Evolutionary conservation across 441 rosid species (phyloP), one percentile per base, ranked within the genome.

Genomic region (Mallotus repandus): DNA sequence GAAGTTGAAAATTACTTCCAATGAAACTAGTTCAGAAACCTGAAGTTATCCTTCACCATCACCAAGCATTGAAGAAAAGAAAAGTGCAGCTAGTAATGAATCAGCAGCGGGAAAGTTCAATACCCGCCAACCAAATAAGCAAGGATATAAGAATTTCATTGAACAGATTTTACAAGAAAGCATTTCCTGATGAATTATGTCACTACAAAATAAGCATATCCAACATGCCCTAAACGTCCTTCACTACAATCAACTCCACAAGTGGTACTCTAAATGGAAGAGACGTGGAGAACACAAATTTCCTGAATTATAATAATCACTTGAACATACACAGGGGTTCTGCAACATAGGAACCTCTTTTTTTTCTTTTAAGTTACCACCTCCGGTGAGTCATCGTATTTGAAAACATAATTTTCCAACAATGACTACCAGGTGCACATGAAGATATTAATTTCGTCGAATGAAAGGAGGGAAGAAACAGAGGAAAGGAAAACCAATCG

Each of bases 331-430:
- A 79, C 65, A 74, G 70, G 59, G 76, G 65, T 9, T 49, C 80
- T 66, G 45, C 75, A 79, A 70, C 75, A 76, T 56, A 3, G 81
- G 84, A 83, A 80, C 82, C 86, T 77, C 82, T 63, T 10, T 49
- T 78, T 82, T 84, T 73, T 77, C 32, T 29, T 82, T 84, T 71
- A 73, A 68, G 83, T 85, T 78, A 85, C 85, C 98, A 90, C 99
- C 99, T 88, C 98, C 78, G 95, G 92, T 79, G 78, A 85, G 88
- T 82, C 94, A 83, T 81, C 76, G 63, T 72, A 81, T 83, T 81
- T 41, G 81, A 80, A 81, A 63, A 77, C 63, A 57, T 11, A 48
- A 56, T 63, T 80, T 85, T 76, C 79, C 53, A 59, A 83, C 84
- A 68, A 78, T 71, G 86, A 84, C 88, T 68, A 83, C 92, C 92